These are phyloP conservation scores for Rhizoclosmatium hyalinum DNA, from an alignment of 371 early-diverging fungal genomes.

Conservation along the genomic window DNA sequence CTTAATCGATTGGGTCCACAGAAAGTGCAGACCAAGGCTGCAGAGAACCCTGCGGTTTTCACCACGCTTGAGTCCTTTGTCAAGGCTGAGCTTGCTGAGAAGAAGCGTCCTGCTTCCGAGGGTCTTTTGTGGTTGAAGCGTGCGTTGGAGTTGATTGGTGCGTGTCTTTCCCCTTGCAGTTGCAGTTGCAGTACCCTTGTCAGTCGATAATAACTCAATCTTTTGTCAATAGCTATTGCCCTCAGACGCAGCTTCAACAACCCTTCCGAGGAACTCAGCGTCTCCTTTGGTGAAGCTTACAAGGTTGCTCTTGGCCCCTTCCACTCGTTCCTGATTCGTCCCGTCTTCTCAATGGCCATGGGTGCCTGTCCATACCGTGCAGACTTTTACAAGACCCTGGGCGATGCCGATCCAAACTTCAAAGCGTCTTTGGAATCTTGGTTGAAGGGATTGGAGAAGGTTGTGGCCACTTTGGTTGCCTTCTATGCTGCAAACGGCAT, in stretches of 20 bases:
- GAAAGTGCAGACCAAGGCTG: slow-evolving; percentile 82
- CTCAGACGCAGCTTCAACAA: slow-evolving; percentile 68
- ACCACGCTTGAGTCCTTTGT: slow-evolving; percentile 85
- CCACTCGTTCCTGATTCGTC: slow-evolving; percentile 85
- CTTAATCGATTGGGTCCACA: slow-evolving; percentile 33
- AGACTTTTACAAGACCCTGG: slow-evolving; percentile 87
- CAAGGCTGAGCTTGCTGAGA: slow-evolving; percentile 71
- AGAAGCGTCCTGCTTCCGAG: slow-evolving; percentile 84
- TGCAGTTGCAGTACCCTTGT: not conserved
- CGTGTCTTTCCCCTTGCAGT: slow-evolving; percentile 60
- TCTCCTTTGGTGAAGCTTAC: slow-evolving; percentile 86
- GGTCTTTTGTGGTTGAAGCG: slow-evolving; percentile 93
- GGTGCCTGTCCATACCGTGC: slow-evolving; percentile 89
- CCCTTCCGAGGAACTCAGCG: slow-evolving; percentile 77
- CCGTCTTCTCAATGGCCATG: slow-evolving; percentile 91
- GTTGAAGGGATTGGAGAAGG: slow-evolving; percentile 73
- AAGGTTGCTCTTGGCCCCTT: slow-evolving; percentile 74
- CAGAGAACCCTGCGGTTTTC: slow-evolving; percentile 67
- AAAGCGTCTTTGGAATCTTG: slow-evolving; percentile 68
- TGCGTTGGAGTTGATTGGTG: slow-evolving; percentile 87
- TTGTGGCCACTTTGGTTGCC: slow-evolving; percentile 61
- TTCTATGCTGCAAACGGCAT: slow-evolving; percentile 14
- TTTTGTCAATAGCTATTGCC: slow-evolving; percentile 23
- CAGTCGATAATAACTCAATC: no score
- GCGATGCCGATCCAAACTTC: slow-evolving; percentile 63